Evolutionary conservation across 352 stramenopile species (phyloP), one percentile per base, ranked within the genome.

Genomic region (Nothophytophthora sp.): DNA sequence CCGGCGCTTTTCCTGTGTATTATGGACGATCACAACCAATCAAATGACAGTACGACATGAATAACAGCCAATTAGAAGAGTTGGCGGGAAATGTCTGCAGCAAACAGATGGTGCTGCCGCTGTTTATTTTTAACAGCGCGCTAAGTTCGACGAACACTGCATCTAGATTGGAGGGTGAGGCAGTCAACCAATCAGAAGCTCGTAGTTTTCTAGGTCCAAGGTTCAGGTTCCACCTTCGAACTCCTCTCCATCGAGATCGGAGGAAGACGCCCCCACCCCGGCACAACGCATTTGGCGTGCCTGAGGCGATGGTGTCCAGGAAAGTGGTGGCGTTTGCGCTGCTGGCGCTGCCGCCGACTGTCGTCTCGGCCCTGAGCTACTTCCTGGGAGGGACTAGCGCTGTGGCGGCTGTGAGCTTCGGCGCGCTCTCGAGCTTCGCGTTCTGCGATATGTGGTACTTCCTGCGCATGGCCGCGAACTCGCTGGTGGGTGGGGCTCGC

Each of bases 391-490:
- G 49, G 13, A 45, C 54, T 16, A 70, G 57, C 27, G 53, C 51
- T 10, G 18, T 24, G 13, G 47, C 68, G 11, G 67, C 66, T n/a
- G 2, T 77, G 27, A 29, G 55, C 18, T 29, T 81, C 5, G 78
- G 73, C 6, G 42, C 46, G 9, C 55, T 88, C 12, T 79, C 76
- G 38, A 59, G 67, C 49, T 90, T 92, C 60, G 70, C 66, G 20
- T 73, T 83, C 42, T 89, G 81, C 37, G 84, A 95, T 46, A 62
- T 67, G 16, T 92, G 84, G 84, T 95, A 95, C 59, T 92, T 94
- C 53, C 29, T 88, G 47, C 69, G 78, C 36, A 67, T 88, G 66
- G 70, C 55, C 7, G 36, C 68, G 9, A 52, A 82, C 27, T 38
- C 57, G 30, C 40, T 70, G 20, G 54, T 30, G 24, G 43, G 43